Conservation (phyloP, 2,329 filamentous ascomycete genomes). For the Tolypocladium ophioglossoides region DNA sequence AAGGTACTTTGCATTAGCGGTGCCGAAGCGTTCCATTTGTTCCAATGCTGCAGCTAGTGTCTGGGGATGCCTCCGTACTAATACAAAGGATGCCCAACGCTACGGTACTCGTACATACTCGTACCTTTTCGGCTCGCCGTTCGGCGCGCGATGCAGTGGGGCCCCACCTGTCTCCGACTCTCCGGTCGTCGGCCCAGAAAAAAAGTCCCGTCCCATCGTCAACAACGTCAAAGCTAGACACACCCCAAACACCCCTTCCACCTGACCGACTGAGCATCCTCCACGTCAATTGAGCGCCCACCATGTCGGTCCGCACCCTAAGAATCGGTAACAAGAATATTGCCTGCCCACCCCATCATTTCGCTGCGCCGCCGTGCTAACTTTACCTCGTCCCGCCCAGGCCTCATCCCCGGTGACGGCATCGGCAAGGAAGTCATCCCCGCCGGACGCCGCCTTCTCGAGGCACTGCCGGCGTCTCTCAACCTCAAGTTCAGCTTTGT, state of each 20-base stretch:
- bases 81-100: too few species aligned
- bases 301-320: conserved; percentile 30
- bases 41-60: neutral
- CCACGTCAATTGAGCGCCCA: conserved; percentile 6
- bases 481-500: conserved; percentile 91
- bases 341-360: neutral
- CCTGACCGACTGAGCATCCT: neutral
- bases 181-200: neutral
- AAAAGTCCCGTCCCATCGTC: neutral
- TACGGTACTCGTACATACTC: too few species aligned
- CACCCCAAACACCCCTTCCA: neutral
- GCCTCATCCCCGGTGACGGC: conserved; percentile 94
- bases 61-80: neutral
- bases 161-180: neutral
- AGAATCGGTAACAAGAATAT: conserved; percentile 24
- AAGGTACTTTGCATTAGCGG: neutral
- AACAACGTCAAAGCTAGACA: too few species aligned
- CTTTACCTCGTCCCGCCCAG: conserved; percentile 30
- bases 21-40: neutral
- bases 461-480: conserved; percentile 84
- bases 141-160: neutral
- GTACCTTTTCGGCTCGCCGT: neutral
- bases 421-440: conserved; percentile 98
- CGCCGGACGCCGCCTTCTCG: conserved; percentile 80
- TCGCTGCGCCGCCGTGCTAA: neutral